Evolutionary conservation across 2,329 filamentous ascomycete species (phyloP).

Genomic region (Gaeumannomyces sp.): DNA sequence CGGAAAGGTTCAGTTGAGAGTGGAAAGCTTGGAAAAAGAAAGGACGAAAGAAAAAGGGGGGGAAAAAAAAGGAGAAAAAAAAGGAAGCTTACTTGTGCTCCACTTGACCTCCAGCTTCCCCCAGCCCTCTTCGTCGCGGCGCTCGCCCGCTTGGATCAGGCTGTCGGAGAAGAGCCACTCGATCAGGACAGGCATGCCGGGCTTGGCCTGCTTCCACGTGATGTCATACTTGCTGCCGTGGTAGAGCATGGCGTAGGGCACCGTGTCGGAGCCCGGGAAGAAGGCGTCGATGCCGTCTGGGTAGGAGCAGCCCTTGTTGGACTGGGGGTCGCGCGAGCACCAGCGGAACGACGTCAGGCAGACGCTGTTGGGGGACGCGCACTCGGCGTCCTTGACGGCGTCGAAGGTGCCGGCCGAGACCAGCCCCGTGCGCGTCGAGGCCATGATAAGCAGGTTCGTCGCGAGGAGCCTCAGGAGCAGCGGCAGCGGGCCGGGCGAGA

Average conservation of each 20-base stretch:
- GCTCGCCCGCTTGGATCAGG: not conserved
- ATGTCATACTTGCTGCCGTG: conserved; percentile 6
- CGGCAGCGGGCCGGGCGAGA: too few relatives aligned
- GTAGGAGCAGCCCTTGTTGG: conserved; percentile 4
- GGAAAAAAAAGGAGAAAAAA: too few relatives aligned
- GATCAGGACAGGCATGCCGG: conserved; percentile 8
- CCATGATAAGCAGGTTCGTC: not conserved
- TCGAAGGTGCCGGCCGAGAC: conserved; percentile 1
- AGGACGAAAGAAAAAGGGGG: not conserved
- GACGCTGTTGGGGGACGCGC: conserved; percentile 6
- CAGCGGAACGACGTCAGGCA: conserved; percentile 11
- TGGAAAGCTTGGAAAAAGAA: not conserved
- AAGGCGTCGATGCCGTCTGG: conserved; percentile 7
- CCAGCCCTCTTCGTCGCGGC: not conserved
- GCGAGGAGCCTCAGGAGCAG: not conserved
- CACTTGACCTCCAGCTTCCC: conserved; percentile 7
- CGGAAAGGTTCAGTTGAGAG: too few relatives aligned
- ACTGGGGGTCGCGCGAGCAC: not conserved
- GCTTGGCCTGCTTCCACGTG: conserved; percentile 9
- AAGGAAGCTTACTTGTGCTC: conserved; percentile 7
- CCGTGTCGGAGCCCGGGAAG: conserved; percentile 4
- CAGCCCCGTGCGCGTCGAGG: not conserved
- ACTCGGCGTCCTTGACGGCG: conserved; percentile 8
- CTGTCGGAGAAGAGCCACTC: conserved; percentile 8
- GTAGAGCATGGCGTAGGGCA: conserved; percentile 9